Evolutionary conservation across 352 stramenopile species (phyloP), one percentile per base, ranked within the genome.

Genomic region (Pythium monospermum): DNA sequence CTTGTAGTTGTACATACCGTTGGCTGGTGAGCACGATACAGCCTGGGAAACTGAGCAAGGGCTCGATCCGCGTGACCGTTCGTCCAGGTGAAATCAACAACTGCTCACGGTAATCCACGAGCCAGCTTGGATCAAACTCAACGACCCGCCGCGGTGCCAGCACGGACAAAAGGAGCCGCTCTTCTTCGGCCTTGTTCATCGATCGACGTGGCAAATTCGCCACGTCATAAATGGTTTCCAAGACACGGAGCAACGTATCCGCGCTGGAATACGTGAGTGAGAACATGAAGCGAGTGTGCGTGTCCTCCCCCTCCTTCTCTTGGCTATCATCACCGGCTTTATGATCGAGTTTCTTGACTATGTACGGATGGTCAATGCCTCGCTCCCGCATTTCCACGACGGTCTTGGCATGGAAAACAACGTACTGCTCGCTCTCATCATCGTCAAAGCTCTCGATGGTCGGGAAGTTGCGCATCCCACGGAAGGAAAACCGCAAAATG

Each of bases 1-100:
- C n/a, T n/a, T n/a, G n/a, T n/a, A n/a, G n/a, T n/a, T n/a, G n/a
- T n/a, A n/a, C n/a, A 23, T 83, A 33, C 11, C 76, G 57, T 46
- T 87, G 71, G 59, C 95, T 91, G 18, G 88, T 97, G 43, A 98
- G 70, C 82, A 98, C 96, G 22, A 98, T 30, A 47, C 81, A 94
- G 1, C 92, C 91, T 0, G 91, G 92, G 51, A 95, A 92, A 59
- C 93, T 91, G 22, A 96, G 72, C 27, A 98, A 52, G 33, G 93
- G 91, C 48, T 89, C 85, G 33, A 98, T 94, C 12, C 90, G 79
- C 40, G 95, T 84, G 11, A 96, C 87, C 0, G 86, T 50, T 40
- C 95, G 89, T 13, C 78, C 77, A 31, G 74, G 77, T 0, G 64
- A 57, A 4, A 94, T 41, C 42, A 96, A 51, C 19, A 87, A 76